Conservation (phyloP, 495 filamentous ascomycete genomes). For the Lasiosphaeriaceae sp. region DNA sequence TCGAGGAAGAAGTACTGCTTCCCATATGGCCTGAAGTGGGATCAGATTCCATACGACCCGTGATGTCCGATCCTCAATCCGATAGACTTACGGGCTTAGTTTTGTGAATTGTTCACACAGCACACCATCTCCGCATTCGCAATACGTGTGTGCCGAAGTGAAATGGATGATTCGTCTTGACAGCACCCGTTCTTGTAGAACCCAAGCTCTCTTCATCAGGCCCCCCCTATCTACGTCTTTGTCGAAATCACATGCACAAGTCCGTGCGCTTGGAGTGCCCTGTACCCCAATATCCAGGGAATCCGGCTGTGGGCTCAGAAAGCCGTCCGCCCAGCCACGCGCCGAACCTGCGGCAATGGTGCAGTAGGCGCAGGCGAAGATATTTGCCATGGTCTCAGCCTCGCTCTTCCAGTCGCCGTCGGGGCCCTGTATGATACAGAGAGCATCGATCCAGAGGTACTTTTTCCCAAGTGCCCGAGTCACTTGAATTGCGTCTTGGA, state of each 20-base stretch:
- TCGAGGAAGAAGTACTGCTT: slow-evolving; percentile 12
- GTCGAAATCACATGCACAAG: slow-evolving; percentile 9
- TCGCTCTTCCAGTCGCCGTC: slow-evolving; percentile 17
- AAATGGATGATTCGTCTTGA: slow-evolving; percentile 16
- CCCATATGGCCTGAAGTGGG: slow-evolving; percentile 1
- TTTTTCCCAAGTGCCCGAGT: slow-evolving; percentile 13
- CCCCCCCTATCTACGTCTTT: slow-evolving; percentile 5
- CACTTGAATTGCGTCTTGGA: slow-evolving; percentile 15
- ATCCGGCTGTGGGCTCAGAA: slow-evolving; percentile 4
- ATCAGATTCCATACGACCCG: slow-evolving; percentile 4
- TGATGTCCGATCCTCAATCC: slow-evolving; percentile 4
- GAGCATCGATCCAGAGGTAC: slow-evolving; percentile 28
- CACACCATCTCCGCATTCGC: slow-evolving; percentile 11
- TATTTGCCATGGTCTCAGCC: slow-evolving; percentile 15
- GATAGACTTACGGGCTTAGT: slow-evolving; percentile 3
- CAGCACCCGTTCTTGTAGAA: slow-evolving; percentile 12
- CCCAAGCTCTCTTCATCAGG: slow-evolving; percentile 11
- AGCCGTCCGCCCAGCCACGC: slow-evolving; percentile 6
- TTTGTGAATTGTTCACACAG: slow-evolving; percentile 10
- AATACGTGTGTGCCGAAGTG: slow-evolving; percentile 8
- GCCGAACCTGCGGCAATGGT: slow-evolving; percentile 15
- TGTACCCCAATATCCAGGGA: slow-evolving; percentile 3
- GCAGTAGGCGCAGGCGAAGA: slow-evolving; percentile 14
- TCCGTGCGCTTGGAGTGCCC: not conserved
- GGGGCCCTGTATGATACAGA: slow-evolving; percentile 25